phyloP scores from a whole-genome alignment of 192 early-diverging fungal genomes.

The Dissophora globulifera region DNA sequence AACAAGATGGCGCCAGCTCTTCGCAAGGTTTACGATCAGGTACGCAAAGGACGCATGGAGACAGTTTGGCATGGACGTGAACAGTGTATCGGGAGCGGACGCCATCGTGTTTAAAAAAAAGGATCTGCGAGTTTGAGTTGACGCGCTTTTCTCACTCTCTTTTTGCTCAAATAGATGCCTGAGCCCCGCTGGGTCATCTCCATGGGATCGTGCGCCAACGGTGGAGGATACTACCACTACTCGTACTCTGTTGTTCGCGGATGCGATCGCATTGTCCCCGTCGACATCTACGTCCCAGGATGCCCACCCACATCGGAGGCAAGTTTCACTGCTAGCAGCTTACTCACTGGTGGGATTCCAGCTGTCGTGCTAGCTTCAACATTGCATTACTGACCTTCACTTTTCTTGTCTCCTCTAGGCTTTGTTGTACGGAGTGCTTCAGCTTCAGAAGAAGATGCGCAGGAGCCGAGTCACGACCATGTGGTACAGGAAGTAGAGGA shows the following conservation, averaged over 20 bases:
- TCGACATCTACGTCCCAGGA: slow-evolving; percentile 96
- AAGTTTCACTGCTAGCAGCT: slow-evolving; percentile 19
- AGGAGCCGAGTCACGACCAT: slow-evolving; percentile 77
- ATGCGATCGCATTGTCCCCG: slow-evolving; percentile 95
- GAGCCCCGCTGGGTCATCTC: slow-evolving; percentile 99
- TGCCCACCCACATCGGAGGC: slow-evolving; percentile 95
- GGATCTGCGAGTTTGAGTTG: too few relatives aligned
- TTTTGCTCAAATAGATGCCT: slow-evolving; percentile 75
- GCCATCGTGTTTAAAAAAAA: background rate
- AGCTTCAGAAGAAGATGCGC: slow-evolving; percentile 98
- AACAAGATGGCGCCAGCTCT: slow-evolving; percentile 97
- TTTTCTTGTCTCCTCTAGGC: too few relatives aligned
- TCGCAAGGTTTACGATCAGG: slow-evolving; percentile 72
- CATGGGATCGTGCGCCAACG: slow-evolving; percentile 98
- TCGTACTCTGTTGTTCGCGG: slow-evolving; percentile 94
- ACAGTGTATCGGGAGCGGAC: too few relatives aligned
- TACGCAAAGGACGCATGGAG: slow-evolving; percentile 13
- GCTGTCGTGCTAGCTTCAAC: background rate
- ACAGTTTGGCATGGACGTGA: background rate
- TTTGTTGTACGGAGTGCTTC: slow-evolving; percentile 93
- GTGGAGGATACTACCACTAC: slow-evolving; percentile 99
- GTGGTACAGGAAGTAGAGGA: slow-evolving; percentile 81
- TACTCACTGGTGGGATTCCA: background rate
- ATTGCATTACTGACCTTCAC: too few relatives aligned
- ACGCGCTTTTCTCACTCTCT: background rate